Base-by-base conservation (phyloP, 106 monocot species). In the Alisma plantagoaquatica region DNA sequence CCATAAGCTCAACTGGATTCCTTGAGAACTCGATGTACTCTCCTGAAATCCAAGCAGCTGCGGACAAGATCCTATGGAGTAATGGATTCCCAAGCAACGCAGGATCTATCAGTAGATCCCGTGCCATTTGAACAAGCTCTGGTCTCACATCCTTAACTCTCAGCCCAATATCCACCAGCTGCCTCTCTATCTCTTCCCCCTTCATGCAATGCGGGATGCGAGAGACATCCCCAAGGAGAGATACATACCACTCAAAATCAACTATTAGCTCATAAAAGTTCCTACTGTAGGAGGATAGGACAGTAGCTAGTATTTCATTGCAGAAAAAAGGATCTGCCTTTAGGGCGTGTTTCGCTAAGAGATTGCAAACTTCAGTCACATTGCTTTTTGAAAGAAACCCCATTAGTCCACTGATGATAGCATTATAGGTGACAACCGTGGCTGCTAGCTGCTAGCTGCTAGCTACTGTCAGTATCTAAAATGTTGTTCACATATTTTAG, bases 161-260 rank as follows among this genome's bases (percentile, higher is more conserved):
- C 57, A 94, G 35, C 5, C 79, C 77, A 50, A 94, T 76, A 59
- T 94, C 94, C 26, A 94, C 72, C 21, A 94, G 66, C 70, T 88
- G 87, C 32, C 72, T 59, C 51, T 79, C 87, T 44, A 88, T 77
- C 58, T 94, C 94, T 35, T 78, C 78, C 26, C 87, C 87, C 54
- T 75, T 59, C 2, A 58, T 38, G 48, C 80, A 84, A 65, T 94
- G 80, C 3, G 77, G 70, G 24, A 72, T 77, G 66, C 88, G 67
- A 8, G 75, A 64, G 70, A 94, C 81, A 2, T 76, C 81, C 14
- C 77, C 80, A 6, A 94, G 87, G 3, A 94, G 59, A 4, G 65
- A 70, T 4, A 88, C 80, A 65, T 87, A 88, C 94, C 94, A 94
- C 58, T 94, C 94, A n/a, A 94, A 87, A 73, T 94, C 94, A 27